Base-by-base conservation (phyloP, 2,329 filamentous ascomycete genomes). In the Huntiella omanensis region DNA sequence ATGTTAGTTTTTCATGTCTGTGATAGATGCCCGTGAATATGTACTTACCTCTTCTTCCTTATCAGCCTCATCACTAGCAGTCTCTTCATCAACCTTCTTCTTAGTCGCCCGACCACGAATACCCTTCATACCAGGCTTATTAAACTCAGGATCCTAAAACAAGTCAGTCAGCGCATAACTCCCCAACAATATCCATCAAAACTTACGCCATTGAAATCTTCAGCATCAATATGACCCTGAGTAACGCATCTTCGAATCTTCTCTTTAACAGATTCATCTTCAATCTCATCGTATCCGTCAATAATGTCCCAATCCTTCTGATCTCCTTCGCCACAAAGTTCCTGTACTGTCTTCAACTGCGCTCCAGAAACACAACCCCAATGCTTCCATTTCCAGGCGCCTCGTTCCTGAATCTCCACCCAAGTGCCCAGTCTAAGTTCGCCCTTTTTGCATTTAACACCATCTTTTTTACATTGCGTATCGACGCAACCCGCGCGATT, bases 331-430 rank as follows among this genome's bases (percentile, higher is more conserved):
- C 63, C 64, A 51, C 77, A 68, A 5, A 65, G 59, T 4, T 77
- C 68, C 49, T 77, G 71, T 41, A 86, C 62, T 52, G 83, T 78
- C 48, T 65, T 56, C 49, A 95, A 64, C 55, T 84, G 75, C 46
- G 70, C 68, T 16, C 86, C 86, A 12, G 85, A 93, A 33, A 87
- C 75, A 55, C 88, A 96, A 28, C 88, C 87, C 88, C 88, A 95
- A 60, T 96, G 88, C 58, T 80, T 81, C 77, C 81, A 96, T 48
- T 66, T 61, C 75, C 77, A 93, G 56, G 69, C 70, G 37, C 73
- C 73, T 56, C 77, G 69, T 0, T 72, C 69, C 0, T 66, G 55
- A 28, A 80, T 71, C 6, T 71, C 71, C 52, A 93, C 71, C 68
- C 79, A 83, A 16, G 70, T 71, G 37, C 83, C 88, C 45, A 86